phyloP scores from a whole-genome alignment of 495 filamentous ascomycete species.

The Sordaria brevicollis region DNA sequence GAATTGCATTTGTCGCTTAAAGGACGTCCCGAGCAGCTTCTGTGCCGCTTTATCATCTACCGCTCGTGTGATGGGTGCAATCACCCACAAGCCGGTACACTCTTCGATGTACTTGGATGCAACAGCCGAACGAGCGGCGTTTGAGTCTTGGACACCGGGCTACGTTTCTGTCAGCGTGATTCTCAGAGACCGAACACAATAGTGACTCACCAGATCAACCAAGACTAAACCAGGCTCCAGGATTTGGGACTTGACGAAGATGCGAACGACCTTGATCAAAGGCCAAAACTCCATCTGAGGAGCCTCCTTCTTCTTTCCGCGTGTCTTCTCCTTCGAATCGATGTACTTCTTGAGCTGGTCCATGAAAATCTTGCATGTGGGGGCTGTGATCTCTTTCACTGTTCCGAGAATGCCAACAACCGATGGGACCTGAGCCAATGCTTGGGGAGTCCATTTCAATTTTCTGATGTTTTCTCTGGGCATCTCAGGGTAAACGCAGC shows the following conservation, averaged over 20 bases:
- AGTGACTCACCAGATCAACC: conserved; percentile 50
- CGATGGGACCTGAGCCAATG: conserved; percentile 29
- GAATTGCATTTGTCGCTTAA: conserved; percentile 55
- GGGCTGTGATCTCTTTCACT: conserved; percentile 29
- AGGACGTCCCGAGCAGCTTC: conserved; percentile 48
- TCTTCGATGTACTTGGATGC: conserved; percentile 52
- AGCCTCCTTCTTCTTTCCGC: conserved; percentile 8
- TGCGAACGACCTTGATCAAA: conserved; percentile 51
- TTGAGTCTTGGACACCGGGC: conserved; percentile 55
- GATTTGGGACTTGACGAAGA: conserved; percentile 46
- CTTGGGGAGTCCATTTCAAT: conserved; percentile 19
- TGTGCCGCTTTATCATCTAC: conserved; percentile 59
- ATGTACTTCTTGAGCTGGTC: conserved; percentile 16
- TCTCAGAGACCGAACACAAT: not conserved
- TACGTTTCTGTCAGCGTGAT: conserved; percentile 4
- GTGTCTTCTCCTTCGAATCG: conserved; percentile 23
- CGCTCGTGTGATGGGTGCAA: conserved; percentile 54
- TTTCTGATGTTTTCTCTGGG: conserved; percentile 36
- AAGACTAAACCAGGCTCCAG: conserved; percentile 53
- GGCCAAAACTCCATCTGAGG: conserved; percentile 51
- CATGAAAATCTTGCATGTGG: conserved; percentile 16
- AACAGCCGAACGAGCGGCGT: conserved; percentile 50
- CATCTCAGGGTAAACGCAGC: conserved; percentile 50
- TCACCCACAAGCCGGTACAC: conserved; percentile 46
- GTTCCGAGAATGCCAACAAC: too few relatives aligned